These are phyloP conservation scores for Pythium brachiatum DNA, from an alignment of 352 stramenopile genomes.

Conservation along the genomic window DNA sequence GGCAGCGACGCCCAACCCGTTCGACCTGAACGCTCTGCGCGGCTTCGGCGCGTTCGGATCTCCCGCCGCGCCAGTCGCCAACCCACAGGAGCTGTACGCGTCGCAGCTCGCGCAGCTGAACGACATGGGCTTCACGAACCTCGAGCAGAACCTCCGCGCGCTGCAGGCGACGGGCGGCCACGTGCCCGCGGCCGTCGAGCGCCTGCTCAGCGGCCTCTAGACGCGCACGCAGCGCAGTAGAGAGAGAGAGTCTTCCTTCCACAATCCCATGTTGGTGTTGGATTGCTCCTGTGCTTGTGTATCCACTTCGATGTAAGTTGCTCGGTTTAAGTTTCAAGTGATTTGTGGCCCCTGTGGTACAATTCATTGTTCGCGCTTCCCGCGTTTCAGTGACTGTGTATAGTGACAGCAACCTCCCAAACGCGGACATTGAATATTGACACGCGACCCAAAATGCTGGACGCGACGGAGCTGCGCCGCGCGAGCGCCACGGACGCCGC, in stretches of 20 bases:
- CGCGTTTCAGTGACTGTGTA: constrained; percentile 7
- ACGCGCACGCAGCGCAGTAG: neutral
- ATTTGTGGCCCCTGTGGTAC: neutral
- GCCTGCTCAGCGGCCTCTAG: constrained; percentile 64
- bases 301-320: too few species aligned
- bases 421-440: neutral
- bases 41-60: constrained; percentile 27
- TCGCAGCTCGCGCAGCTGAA: constrained; percentile 86
- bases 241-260: neutral
- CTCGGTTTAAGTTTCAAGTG: neutral
- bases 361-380: neutral
- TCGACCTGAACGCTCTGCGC: constrained; percentile 37
- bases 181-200: constrained; percentile 88
- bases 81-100: constrained; percentile 85
- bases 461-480: constrained; percentile 52
- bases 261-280: neutral
- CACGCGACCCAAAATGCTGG: constrained; percentile 20
- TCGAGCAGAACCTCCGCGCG: constrained; percentile 84
- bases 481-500: constrained; percentile 58
- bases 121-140: constrained; percentile 91
- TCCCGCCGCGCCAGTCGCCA: constrained; percentile 33
- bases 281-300: too few species aligned
- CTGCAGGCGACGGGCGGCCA: constrained; percentile 86
- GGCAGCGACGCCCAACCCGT: constrained; percentile 39
- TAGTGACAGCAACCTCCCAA: neutral